Evolutionary conservation across 2,329 filamentous ascomycete genomes (phyloP), one percentile per base, ranked within the genome.

Genomic region (Dactylonectria estremocensis): DNA sequence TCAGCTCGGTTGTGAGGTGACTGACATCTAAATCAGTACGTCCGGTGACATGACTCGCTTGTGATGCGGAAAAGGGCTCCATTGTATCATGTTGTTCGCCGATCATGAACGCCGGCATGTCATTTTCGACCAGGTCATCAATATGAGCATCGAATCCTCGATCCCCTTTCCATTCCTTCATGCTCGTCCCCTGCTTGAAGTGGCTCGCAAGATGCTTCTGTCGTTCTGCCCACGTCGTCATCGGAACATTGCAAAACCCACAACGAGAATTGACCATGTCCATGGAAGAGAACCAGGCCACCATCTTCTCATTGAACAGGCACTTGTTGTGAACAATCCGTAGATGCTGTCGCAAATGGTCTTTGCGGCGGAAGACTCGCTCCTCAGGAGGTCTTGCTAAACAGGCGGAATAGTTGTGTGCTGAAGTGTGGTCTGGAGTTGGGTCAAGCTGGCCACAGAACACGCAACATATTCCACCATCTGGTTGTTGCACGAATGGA

Each of bases 131-230:
- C 6, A 60, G 55, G 8, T 33, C 28, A 3, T 59, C 62, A 20
- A 65, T 65, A 0, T 35, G 13, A 5, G 54, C 24, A 14, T 65
- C 62, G 22, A 65, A 60, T 5, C 62, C 55, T 2, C 55, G 48
- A 22, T 49, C 62, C 2, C 62, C 62, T 11, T 65, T 48, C 55
- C 62, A 65, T 5, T 59, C 55, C n/a, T 49, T 54, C 62, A 65
- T 65, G 31, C 35, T 22, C 3, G 40, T 18, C 3, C 62, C 62
- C 14, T 46, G 13, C 24, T 43, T 35, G 49, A 65, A 65, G 24
- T 65, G 62, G 2, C 14, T 22, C 1, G 62, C 62, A 8, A 60
- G 55, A 14, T 65, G 62, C n/a, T 60, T 55, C 40, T 60, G 55
- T 16, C 62, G 28, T 31, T 65, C 49, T 10, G 49, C 7, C 62